These are phyloP conservation scores for Acacia confusa DNA, from an alignment of 306 rosid species.

Conservation along the genomic window DNA sequence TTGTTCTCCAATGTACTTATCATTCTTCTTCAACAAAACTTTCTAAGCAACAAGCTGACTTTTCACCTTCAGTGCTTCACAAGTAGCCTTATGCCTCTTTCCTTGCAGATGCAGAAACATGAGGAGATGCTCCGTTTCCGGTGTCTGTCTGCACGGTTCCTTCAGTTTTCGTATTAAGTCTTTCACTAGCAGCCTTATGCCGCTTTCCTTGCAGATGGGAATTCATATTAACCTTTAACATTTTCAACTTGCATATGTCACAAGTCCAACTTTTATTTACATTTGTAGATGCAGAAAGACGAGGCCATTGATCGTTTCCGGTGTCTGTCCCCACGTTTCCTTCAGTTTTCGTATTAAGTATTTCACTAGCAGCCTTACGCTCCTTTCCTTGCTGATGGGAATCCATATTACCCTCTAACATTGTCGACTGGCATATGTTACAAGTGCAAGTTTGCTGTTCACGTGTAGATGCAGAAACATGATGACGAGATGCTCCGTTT, in stretches of 20 bases:
- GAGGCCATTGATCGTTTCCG: neutral
- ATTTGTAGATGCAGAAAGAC: constrained; percentile 14
- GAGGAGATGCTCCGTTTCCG: constrained; percentile 20
- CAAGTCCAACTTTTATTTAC: constrained; percentile 53
- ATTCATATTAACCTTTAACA: neutral
- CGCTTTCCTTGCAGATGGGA: constrained; percentile 33
- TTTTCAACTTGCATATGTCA: constrained; percentile 44
- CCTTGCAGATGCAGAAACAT: constrained; percentile 29
- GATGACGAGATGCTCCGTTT: neutral
- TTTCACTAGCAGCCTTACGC: constrained; percentile 39
- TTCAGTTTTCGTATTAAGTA: constrained; percentile 17
- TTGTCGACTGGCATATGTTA: constrained; percentile 43
- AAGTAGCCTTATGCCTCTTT: constrained; percentile 34
- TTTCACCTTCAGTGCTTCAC: constrained; percentile 39
- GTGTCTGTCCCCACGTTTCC: too few relatives aligned
- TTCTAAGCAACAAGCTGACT: too few relatives aligned
- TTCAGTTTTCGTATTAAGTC: neutral
- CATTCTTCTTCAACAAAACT: too few relatives aligned
- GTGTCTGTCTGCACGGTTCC: neutral
- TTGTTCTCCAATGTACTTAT: too few relatives aligned
- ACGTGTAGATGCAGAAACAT: constrained; percentile 14
- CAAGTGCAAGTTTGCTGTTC: constrained; percentile 50
- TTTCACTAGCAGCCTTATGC: constrained; percentile 39
- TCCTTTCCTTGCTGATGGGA: constrained; percentile 32
- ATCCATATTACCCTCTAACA: neutral